A percentile compares a stretch with the other conserved stretches of the same genome.
These are phyloP conservation scores for Lagenaria siceraria DNA, from an alignment of 306 rosid species.

Conservation along the genomic window DNA sequence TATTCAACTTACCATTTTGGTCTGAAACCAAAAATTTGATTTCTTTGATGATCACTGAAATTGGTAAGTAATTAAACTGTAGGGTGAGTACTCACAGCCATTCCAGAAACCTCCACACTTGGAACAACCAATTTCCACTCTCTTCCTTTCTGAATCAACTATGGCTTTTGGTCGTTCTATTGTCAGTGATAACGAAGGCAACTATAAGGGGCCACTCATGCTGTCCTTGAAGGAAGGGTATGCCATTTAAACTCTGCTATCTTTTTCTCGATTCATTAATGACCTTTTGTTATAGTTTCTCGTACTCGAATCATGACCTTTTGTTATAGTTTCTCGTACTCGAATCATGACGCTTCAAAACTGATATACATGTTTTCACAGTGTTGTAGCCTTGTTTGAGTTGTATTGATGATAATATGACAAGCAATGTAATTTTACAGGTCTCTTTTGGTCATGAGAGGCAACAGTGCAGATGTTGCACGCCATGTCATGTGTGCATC, in stretches of 20 bases:
- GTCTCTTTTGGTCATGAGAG: slow-evolving; percentile 90
- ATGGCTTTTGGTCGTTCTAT: slow-evolving; percentile 94
- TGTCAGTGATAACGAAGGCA: slow-evolving; percentile 74
- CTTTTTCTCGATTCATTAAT: neutral
- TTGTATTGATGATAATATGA: neutral
- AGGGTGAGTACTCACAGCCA: slow-evolving; percentile 97
- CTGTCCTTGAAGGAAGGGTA: slow-evolving; percentile 87
- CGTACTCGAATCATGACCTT: neutral
- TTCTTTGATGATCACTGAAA: neutral
- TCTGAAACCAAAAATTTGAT: neutral
- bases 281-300: neutral
- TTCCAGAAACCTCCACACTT: slow-evolving; percentile 96
- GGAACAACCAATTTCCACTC: slow-evolving; percentile 90
- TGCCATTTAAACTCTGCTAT: slow-evolving; percentile 8
- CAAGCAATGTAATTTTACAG: slow-evolving; percentile 24
- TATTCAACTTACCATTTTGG: neutral
- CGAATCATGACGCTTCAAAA: neutral
- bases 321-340: neutral
- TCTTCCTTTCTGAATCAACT: slow-evolving; percentile 77
- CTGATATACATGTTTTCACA: neutral
- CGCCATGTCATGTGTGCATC: slow-evolving; percentile 97
- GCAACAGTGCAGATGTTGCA: slow-evolving; percentile 95
- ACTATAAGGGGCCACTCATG: slow-evolving; percentile 91
- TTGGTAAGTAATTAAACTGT: neutral
- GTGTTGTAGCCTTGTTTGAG: neutral